phyloP scores from a whole-genome alignment of 2,329 filamentous ascomycete species.

The Aspergillus sp. region DNA sequence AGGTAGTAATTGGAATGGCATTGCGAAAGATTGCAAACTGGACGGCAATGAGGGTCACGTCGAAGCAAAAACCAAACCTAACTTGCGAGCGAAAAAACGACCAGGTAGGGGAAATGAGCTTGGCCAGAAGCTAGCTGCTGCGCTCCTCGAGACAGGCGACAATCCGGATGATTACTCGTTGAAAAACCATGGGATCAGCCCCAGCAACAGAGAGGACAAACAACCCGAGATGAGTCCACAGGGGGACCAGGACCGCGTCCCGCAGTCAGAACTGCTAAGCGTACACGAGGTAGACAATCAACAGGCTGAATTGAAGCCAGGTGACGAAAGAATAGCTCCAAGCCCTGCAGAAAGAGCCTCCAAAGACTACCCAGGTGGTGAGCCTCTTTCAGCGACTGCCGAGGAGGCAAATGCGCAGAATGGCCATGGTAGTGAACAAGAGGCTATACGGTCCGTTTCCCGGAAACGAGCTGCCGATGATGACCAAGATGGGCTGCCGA shows the following conservation, averaged over 20 bases:
- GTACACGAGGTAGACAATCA: background rate
- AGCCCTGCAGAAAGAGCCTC: background rate
- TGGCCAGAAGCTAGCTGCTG: slow-evolving; percentile 15
- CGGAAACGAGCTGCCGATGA: background rate
- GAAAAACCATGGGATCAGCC: background rate
- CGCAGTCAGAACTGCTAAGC: background rate
- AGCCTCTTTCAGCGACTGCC: background rate
- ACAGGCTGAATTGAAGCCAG: background rate
- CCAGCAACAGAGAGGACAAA: background rate
- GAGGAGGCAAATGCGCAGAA: background rate
- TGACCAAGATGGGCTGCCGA: background rate
- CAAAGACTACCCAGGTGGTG: background rate
- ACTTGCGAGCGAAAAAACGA: background rate
- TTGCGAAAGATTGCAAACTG: background rate
- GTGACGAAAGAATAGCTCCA: background rate
- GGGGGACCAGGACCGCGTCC: background rate
- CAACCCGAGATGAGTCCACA: background rate
- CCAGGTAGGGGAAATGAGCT: slow-evolving; percentile 15
- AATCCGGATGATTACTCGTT: background rate
- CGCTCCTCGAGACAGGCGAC: slow-evolving; percentile 6
- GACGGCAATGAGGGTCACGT: background rate
- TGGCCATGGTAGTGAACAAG: no score
- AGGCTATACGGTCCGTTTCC: background rate
- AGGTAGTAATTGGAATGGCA: background rate
- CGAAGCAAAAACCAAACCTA: background rate